phyloP scores from a whole-genome alignment of 352 stramenopile genomes.

The Phytophthora pinifolia region DNA sequence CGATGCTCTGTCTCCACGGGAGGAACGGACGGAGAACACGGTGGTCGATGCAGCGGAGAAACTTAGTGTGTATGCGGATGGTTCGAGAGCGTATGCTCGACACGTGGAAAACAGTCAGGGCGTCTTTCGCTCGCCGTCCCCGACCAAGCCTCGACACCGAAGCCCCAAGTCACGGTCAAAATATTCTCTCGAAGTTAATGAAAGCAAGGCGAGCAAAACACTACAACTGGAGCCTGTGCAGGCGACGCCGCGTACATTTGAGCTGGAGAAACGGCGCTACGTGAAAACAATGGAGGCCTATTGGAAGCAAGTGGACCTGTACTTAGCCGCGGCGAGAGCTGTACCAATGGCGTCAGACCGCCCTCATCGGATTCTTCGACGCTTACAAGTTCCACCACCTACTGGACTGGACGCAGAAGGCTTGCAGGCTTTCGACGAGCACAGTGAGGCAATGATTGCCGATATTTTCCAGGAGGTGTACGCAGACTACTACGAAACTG shows the following conservation, averaged over 20 bases:
- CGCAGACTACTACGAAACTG: constrained; percentile 71
- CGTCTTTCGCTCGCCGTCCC: constrained; percentile 56
- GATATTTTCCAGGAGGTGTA: constrained; percentile 81
- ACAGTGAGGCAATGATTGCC: constrained; percentile 68
- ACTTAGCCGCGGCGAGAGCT: constrained; percentile 44
- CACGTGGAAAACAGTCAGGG: constrained; percentile 67
- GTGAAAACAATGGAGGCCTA: constrained; percentile 84
- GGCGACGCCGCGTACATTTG: constrained; percentile 65
- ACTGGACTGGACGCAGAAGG: constrained; percentile 41
- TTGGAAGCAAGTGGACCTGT: constrained; percentile 77
- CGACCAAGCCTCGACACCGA: constrained; percentile 37
- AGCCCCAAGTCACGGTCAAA: constrained; percentile 31
- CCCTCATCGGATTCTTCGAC: constrained; percentile 60
- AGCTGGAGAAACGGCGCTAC: constrained; percentile 75
- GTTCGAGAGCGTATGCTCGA: constrained; percentile 56
- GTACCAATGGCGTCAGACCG: constrained; percentile 67
- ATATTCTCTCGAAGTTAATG: constrained; percentile 47
- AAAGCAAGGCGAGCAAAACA: constrained; percentile 21
- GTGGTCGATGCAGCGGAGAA: constrained; percentile 11
- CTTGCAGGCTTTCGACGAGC: constrained; percentile 56
- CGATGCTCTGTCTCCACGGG: constrained; percentile 9
- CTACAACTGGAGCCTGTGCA: constrained; percentile 54
- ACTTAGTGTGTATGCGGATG: constrained; percentile 57
- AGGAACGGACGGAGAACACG: constrained; percentile 13
- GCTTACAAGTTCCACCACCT: constrained; percentile 70